phyloP scores from a whole-genome alignment of 495 filamentous ascomycete genomes.

The Podospora didyma region DNA sequence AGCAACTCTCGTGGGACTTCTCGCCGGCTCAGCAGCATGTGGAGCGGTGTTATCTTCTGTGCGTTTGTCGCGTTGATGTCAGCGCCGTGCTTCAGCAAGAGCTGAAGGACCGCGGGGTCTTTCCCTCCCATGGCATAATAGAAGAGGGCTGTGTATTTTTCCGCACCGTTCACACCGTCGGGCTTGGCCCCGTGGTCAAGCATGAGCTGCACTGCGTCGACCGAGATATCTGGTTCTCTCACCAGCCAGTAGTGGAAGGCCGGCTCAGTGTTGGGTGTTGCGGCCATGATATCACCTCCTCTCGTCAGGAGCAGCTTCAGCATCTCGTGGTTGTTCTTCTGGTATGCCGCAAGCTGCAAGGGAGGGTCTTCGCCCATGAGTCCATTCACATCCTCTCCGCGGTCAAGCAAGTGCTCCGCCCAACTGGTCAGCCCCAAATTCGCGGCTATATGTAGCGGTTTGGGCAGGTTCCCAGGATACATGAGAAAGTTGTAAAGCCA shows the following conservation, averaged over 20 bases:
- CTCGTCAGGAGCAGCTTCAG: conserved; percentile 9
- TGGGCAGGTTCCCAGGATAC: not conserved
- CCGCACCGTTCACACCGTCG: not conserved
- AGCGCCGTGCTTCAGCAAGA: not conserved
- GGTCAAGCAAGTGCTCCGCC: not conserved
- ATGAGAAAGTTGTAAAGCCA: too few relatives aligned
- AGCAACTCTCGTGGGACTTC: not conserved
- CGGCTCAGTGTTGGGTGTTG: not conserved
- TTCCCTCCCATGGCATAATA: not conserved
- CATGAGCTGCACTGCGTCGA: conserved; percentile 9
- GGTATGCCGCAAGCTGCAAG: not conserved
- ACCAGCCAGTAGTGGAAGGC: conserved; percentile 5
- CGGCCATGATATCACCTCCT: conserved; percentile 15
- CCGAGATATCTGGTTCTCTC: not conserved
- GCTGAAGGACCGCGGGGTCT: not conserved
- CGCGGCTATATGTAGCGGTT: not conserved
- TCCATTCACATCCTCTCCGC: not conserved
- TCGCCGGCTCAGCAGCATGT: not conserved
- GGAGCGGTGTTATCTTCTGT: not conserved
- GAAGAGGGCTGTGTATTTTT: not conserved
- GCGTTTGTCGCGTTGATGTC: not conserved
- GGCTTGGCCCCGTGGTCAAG: conserved; percentile 10
- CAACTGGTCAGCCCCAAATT: not conserved
- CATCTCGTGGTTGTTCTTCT: conserved; percentile 5
- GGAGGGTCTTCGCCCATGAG: conserved; percentile 22